Base-by-base conservation (phyloP, 345 rosid species). In the Pistacia vera region DNA sequence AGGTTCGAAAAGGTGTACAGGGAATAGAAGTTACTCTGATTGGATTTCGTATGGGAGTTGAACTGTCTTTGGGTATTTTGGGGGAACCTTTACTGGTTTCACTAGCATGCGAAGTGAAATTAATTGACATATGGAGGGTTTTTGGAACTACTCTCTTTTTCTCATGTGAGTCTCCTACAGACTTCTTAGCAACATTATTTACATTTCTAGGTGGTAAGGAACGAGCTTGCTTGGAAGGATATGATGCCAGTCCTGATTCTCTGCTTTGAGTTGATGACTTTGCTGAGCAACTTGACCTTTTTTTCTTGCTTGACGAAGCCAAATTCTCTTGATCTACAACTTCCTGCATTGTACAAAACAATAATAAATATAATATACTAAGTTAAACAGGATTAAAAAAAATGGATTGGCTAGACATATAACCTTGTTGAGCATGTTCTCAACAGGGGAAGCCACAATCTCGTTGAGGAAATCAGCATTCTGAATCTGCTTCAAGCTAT, bases 91-190 rank as follows among this genome's bases (percentile, higher is more conserved):
- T 85, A 55, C 60, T 78, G 60, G 81, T 74, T 77, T 81, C 81
- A 70, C 80, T 67, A 13, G 65, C 72, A 44, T 25, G 6, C 41
- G 88, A 80, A 56, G 81, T 72, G 79, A 90, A 83, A 81, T 83
- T 85, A 63, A 85, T 77, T 3, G 91, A 86, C 89, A 74, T 77
- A 59, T 83, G 88, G 67, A 87, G 79, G 13, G 89, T 81, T 72
- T 72, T 88, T 54, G 82, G 44, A 56, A 81, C 71, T 67, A 70
- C 68, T 84, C 82, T 84, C 80, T 78, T 88, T 80, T 79, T 82
- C 57, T 68, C 78, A 62, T 69, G 57, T 55, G 77, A 59, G 73
- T 78, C 70, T 35, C 79, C 79, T 7, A 18, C 49, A 57, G 66
- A 57, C 63, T 77, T 87, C 79, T 75, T 77, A 79, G 61, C 70